Base-by-base conservation (phyloP, 176 grass and related monocot genomes). In the Phoenix roebelenii region DNA sequence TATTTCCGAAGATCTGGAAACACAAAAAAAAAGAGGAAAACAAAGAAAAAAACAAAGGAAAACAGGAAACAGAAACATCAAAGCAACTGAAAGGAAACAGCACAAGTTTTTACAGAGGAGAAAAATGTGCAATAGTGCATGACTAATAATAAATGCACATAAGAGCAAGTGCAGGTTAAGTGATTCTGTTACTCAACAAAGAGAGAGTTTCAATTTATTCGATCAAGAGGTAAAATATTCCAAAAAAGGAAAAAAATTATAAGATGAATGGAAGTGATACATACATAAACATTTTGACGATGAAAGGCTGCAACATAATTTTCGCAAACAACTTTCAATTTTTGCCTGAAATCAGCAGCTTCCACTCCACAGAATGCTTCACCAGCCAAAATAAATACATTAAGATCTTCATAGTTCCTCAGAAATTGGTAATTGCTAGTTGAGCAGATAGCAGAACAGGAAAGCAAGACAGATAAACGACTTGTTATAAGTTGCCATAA, bases 211-310 rank as follows among this genome's bases (percentile, higher is more conserved):
- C 35, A 44, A 44, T 44, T 10, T 44, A 44, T 12, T 12, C 2
- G 35, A 44, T 44, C 7, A 44, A 12, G 35, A 44, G 35, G 1
- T 44, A 12, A 9, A 44, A 44, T 1, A 12, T 68, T 66, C 44
- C 60, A 39, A 25, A 78, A 78, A 23, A 17, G 12, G 52, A 49
- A 50, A 72, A 72, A 26, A 12, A 70, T 64, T 49, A 1, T 4
- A 82, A 67, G 24, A 52, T 53, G 35, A 18, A 44, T 51, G 66
- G 61, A 69, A 71, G 57, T 49, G 57, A 58, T 39, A 64, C 87
- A 63, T 98, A 98, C 93, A 65, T 92, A 91, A 79, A 98, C 77
- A 80, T 98, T 98, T 85, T 98, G 93, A 49, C 84, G 78, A 79
- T 98, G 93, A 66, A 98, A 98, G 51, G 71, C 69, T 70, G 77